Evolutionary conservation across 345 rosid species (phyloP), one percentile per base, ranked within the genome.

Genomic region (Firmiana major): DNA sequence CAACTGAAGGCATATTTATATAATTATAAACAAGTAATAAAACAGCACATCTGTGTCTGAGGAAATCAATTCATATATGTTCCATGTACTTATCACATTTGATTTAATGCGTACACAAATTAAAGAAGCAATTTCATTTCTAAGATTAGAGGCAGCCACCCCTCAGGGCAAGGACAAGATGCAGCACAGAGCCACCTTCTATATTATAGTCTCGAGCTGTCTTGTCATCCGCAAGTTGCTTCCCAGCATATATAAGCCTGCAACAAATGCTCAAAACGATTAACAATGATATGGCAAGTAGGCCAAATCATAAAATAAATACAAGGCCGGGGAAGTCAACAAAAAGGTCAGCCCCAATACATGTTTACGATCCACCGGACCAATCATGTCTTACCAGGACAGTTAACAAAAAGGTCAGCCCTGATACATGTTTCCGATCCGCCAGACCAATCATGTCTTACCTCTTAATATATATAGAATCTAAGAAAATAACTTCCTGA

Each of bases 141-240:
- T 12, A 48, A 22, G 10, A 38, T 19, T 31, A 5, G 8, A 57
- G 5, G 66, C 34, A 73, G 45, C 99, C 99, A 45, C 98, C 99
- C 82, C 99, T 90, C 76, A 92, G 87, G 19, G 99, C 98, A 80
- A 95, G 97, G 79, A 96, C 98, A 72, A 96, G 92, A 86, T 96
- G 98, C 65, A 96, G 99, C 77, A 96, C 99, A n/a, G 98, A 93
- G 63, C 97, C 99, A 65, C 98, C 99, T 75, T 93, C 97, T 9
- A 96, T 91, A 77, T 93, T 92, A 89, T 92, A 96, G 76, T 96
- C 97, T 17, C 87, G 85, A 31, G 99, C 97, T 1, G 98, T 93
- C 73, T 92, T 96, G 87, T 96, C 99, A 82, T 96, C 99, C 6
- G 87, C 98, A 45, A 96, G 97, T 87, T 96, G 97, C 86, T 92